phyloP scores from a whole-genome alignment of 257 asterid species.

The Solanum pennellii region DNA sequence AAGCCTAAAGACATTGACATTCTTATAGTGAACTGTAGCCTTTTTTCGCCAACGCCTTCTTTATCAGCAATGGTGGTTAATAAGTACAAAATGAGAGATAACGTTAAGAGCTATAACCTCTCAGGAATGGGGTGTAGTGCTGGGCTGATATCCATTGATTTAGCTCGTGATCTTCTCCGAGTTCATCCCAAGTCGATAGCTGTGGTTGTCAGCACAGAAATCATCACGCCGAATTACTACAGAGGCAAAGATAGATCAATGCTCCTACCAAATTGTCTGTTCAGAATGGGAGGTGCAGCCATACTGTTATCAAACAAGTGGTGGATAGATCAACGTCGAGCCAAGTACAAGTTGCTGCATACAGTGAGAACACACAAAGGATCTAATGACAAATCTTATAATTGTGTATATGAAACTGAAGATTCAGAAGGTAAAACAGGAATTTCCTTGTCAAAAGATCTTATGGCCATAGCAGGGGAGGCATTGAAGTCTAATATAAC shows the following conservation, averaged over 20 bases:
- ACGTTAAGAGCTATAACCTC: slow-evolving; percentile 41
- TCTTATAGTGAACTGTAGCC: slow-evolving; percentile 41
- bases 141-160: slow-evolving; percentile 16
- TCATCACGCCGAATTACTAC: slow-evolving; percentile 17
- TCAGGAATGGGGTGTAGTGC: slow-evolving; percentile 72
- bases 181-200: slow-evolving; percentile 8
- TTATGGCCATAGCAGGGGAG: slow-evolving; percentile 21
- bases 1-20: slow-evolving; percentile 35
- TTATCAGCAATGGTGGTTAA: slow-evolving; percentile 52
- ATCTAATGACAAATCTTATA: slow-evolving; percentile 4
- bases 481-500: slow-evolving; percentile 22
- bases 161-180: slow-evolving; percentile 19
- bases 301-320: slow-evolving; percentile 10
- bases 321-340: not conserved
- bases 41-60: slow-evolving; percentile 52
- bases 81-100: slow-evolving; percentile 46
- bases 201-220: slow-evolving; percentile 14
- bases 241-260: slow-evolving; percentile 22
- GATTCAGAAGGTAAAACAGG: slow-evolving; percentile 19
- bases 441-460: slow-evolving; percentile 18
- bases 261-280: slow-evolving; percentile 22
- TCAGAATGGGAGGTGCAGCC: slow-evolving; percentile 22
- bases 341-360: slow-evolving; percentile 14
- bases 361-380: slow-evolving; percentile 19
- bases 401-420: slow-evolving; percentile 10